Percentiles rank a stretch among this genome's conserved stretches.
Conservation (phyloP, 2,329 filamentous ascomycete genomes). For the Paramyrothecium roridum region DNA sequence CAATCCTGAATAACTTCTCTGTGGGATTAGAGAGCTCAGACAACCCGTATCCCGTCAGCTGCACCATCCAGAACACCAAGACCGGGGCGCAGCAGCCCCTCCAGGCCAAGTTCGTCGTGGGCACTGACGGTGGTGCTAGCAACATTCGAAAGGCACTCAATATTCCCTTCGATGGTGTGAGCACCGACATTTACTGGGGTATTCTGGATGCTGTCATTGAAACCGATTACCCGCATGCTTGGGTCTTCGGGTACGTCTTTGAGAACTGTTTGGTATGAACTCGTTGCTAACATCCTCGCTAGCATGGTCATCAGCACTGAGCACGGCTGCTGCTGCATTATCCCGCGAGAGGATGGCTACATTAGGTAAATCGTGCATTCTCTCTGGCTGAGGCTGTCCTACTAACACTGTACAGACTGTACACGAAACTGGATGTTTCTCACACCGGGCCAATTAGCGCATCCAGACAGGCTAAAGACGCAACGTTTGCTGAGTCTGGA, state of each 20-base stretch:
- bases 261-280: too few relatives aligned
- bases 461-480: conserved; percentile 17
- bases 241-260: conserved; percentile 21
- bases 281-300: not conserved
- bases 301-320: conserved; percentile 18
- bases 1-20: conserved; percentile 13
- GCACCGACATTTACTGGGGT: conserved; percentile 28
- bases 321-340: conserved; percentile 26
- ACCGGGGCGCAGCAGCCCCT: conserved; percentile 18
- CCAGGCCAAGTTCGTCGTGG: conserved; percentile 26
- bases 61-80: conserved; percentile 12
- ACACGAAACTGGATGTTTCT: conserved; percentile 23
- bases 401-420: conserved; percentile 15
- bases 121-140: conserved; percentile 25
- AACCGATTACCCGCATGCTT: conserved; percentile 24
- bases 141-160: conserved; percentile 20
- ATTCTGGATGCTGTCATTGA: conserved; percentile 25
- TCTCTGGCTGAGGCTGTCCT: not conserved
- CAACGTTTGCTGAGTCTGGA: conserved; percentile 19
- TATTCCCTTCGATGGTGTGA: conserved; percentile 27
- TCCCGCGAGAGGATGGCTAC: conserved; percentile 28
- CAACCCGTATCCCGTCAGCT: conserved; percentile 13
- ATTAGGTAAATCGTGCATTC: conserved; percentile 13
- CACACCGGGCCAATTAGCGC: conserved; percentile 15
- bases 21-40: not conserved